Evolutionary conservation across 495 filamentous ascomycete genomes (phyloP), one percentile per base, ranked within the genome.

Genomic region (Hypoxylon intermedium): DNA sequence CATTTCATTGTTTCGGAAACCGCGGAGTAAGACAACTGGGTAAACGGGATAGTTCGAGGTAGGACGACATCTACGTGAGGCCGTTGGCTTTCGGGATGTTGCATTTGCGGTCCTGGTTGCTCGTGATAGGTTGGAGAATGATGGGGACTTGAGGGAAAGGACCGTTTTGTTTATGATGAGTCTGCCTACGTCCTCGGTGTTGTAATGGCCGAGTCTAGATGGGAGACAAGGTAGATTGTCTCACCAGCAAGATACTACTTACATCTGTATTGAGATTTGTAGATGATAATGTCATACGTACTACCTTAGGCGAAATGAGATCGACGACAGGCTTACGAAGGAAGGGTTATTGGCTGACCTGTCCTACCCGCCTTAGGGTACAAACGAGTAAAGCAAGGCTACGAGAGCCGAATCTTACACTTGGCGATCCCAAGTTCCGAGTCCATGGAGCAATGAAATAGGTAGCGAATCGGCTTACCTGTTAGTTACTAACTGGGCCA

Each of bases 1-100:
- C n/a, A 53, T 47, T 42, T 42, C 48, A 49, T 44, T 59, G 61
- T 65, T 50, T 65, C 61, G 61, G 61, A 60, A 60, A 55, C 4
- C 31, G 51, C 46, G 46, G 51, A 55, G 54, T 41, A 28, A 30
- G 54, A 45, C 38, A 31, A 44, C 15, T 28, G 15, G 36, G 23
- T 0, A 48, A 31, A 31, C 42, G 49, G 44, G 30, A 53, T 38
- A 43, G 26, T 21, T 46, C 15, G 38, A 40, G 7, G 40, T 65
- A 6, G n/a, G 49, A 64, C 60, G 34, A 41, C 20, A 54, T 18
- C 23, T 40, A 53, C 24, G 9, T 31, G 60, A 46, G 19, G 50
- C 55, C 61, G 61, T 65, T 65, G 38, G 45, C 34, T 40, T 21
- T 46, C 61, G 61, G 61, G 16, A 18, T 21, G 40, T 44, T 54